Percentiles rank a stretch among this genome's conserved stretches.
phyloP scores from a whole-genome alignment of 225 moss, liverwort and hornwort genomes.

The Bryum argenteum region DNA sequence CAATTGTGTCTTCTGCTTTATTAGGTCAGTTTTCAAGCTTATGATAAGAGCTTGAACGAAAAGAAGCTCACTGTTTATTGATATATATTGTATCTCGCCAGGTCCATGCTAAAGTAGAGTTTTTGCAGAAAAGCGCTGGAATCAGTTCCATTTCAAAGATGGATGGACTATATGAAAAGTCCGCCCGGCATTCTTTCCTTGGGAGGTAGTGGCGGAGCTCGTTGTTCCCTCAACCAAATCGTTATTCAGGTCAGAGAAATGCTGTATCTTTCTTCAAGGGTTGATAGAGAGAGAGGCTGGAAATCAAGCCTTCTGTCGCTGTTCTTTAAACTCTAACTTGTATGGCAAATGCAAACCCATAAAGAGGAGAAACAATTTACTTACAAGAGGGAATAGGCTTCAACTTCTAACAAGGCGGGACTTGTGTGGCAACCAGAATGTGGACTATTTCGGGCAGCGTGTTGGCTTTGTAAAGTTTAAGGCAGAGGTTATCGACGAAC shows the following conservation, averaged over 20 bases:
- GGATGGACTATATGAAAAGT: constrained; percentile 75
- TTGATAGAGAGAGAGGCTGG: too few species aligned
- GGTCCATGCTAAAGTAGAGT: background rate
- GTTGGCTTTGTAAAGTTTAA: constrained; percentile 98
- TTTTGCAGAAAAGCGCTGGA: constrained; percentile 65
- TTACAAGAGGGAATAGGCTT: too few species aligned
- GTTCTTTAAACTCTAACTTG: background rate
- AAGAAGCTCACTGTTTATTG: too few species aligned
- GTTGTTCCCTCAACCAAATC: constrained; percentile 65
- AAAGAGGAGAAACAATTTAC: too few species aligned
- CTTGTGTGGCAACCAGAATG: constrained; percentile 53
- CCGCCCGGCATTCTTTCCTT: constrained; percentile 72
- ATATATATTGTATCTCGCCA: background rate
- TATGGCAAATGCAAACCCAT: background rate
- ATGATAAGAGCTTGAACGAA: background rate
- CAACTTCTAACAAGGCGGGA: background rate
- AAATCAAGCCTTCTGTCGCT: background rate
- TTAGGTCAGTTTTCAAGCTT: background rate
- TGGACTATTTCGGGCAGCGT: constrained; percentile 83
- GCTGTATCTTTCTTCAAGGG: background rate
- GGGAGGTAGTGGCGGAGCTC: constrained; percentile 61
- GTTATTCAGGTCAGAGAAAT: constrained; percentile 68
- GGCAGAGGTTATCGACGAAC: constrained; percentile 83
- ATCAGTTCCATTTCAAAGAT: constrained; percentile 61
- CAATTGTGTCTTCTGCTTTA: background rate